These are phyloP conservation scores for Ogataea glucozyma DNA, from an alignment of 805 yeast species.

Conservation along the genomic window DNA sequence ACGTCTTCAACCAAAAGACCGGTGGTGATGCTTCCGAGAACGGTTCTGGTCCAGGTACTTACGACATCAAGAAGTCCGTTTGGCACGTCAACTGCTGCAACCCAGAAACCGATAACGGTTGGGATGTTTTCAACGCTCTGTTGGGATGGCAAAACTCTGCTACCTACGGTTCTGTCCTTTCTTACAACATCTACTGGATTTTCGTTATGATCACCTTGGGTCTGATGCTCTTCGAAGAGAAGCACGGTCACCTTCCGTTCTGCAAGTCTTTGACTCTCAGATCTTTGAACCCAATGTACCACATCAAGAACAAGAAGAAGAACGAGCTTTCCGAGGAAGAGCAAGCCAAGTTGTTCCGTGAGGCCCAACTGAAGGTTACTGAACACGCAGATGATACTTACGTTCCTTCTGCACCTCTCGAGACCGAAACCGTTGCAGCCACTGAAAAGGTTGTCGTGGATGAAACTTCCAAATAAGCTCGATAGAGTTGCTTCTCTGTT, in stretches of 20 bases:
- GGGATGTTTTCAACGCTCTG: constrained; percentile 95
- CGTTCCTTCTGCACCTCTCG: neutral
- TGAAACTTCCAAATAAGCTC: constrained; percentile 3
- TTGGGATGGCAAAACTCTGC: constrained; percentile 98
- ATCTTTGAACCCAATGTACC: constrained; percentile 70
- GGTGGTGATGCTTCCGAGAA: constrained; percentile 96
- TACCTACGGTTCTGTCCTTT: constrained; percentile 85
- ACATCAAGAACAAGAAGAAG: constrained; percentile 68
- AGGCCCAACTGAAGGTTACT: constrained; percentile 37
- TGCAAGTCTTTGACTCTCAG: constrained; percentile 47
- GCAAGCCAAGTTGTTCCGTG: constrained; percentile 50
- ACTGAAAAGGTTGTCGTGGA: constrained; percentile 10
- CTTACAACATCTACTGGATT: constrained; percentile 90
- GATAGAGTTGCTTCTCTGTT: neutral
- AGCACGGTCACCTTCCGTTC: constrained; percentile 77
- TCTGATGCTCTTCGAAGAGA: constrained; percentile 82
- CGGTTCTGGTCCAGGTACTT: constrained; percentile 95
- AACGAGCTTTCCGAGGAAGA: constrained; percentile 53
- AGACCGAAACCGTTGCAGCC: neutral
- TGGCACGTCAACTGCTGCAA: constrained; percentile 99
- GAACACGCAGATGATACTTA: constrained; percentile 18
- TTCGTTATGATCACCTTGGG: constrained; percentile 52
- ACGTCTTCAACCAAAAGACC: constrained; percentile 60
- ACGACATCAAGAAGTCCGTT: constrained; percentile 73
- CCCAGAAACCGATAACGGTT: constrained; percentile 88